Evolutionary conservation across 371 early-diverging fungal species (phyloP).

Genomic region (Syncephalastrum racemosum): DNA sequence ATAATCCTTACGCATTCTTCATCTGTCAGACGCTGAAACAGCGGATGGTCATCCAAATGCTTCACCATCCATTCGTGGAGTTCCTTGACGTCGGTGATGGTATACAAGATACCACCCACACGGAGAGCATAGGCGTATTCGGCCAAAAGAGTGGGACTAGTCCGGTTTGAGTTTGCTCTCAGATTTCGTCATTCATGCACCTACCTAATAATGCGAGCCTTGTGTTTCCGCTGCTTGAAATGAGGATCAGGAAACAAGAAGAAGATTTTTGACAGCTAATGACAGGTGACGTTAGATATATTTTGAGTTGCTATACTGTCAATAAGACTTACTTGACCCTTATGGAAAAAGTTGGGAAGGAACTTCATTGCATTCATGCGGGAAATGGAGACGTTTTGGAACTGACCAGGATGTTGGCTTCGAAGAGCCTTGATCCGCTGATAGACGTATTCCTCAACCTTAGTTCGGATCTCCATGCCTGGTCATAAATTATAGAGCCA

Average conservation of each 20-base stretch:
- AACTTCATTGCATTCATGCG: slow-evolving; percentile 99
- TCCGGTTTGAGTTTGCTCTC: background rate
- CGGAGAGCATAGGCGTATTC: slow-evolving; percentile 95
- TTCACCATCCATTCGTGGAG: slow-evolving; percentile 96
- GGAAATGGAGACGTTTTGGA: slow-evolving; percentile 94
- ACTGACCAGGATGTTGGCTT: slow-evolving; percentile 75
- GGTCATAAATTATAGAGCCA: background rate
- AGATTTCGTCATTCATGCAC: background rate
- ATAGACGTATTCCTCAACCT: slow-evolving; percentile 95
- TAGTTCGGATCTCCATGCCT: slow-evolving; percentile 98
- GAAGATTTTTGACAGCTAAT: slow-evolving; percentile 93
- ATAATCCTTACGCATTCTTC: slow-evolving; percentile 69
- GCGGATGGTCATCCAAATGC: slow-evolving; percentile 90
- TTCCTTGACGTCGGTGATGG: slow-evolving; percentile 95
- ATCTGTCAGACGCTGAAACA: slow-evolving; percentile 86
- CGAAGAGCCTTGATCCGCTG: slow-evolving; percentile 89
- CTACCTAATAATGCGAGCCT: slow-evolving; percentile 96
- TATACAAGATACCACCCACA: slow-evolving; percentile 91
- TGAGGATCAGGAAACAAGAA: slow-evolving; percentile 99
- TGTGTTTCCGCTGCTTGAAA: slow-evolving; percentile 99
- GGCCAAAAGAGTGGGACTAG: slow-evolving; percentile 75
- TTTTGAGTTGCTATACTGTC: background rate
- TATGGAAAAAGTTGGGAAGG: slow-evolving; percentile 96
- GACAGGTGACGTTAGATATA: background rate
- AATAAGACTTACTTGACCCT: slow-evolving; percentile 69